Evolutionary conservation across 805 yeast genomes (phyloP).

Genomic region (Lachancea dasiensis): DNA sequence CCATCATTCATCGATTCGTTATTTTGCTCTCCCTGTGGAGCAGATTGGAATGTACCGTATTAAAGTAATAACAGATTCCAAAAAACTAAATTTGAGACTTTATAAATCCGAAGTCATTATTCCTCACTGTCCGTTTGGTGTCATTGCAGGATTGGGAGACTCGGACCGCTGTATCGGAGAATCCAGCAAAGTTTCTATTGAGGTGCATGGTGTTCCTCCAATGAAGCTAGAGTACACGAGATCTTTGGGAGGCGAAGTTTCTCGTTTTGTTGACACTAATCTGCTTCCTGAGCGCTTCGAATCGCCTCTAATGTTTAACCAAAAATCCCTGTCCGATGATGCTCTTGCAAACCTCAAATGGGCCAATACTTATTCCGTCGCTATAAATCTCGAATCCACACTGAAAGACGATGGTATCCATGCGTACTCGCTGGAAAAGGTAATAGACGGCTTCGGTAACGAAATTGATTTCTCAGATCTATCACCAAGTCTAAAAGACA

Average conservation of each 20-base stretch:
- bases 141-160: constrained; percentile 38
- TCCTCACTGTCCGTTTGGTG: constrained; percentile 73
- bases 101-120: constrained; percentile 57
- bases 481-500: constrained; percentile 25
- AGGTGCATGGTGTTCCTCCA: constrained; percentile 75
- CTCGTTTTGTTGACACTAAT: constrained; percentile 35
- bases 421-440: constrained; percentile 49
- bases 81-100: constrained; percentile 54
- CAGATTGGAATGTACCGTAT: constrained; percentile 77
- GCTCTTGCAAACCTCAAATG: constrained; percentile 39
- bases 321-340: constrained; percentile 24
- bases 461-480: constrained; percentile 37
- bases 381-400: constrained; percentile 39
- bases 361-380: constrained; percentile 39
- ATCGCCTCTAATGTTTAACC: constrained; percentile 42
- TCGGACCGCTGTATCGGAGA: constrained; percentile 60
- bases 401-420: constrained; percentile 46
- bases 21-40: constrained; percentile 57
- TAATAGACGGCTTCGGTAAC: constrained; percentile 67
- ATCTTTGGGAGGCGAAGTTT: constrained; percentile 32
- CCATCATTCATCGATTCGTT: constrained; percentile 36
- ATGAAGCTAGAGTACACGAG: constrained; percentile 52
- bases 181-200: constrained; percentile 45
- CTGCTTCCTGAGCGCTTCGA: constrained; percentile 46
- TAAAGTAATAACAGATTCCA: constrained; percentile 58